A percentile compares a stretch with the other conserved stretches of the same genome.
Conservation (phyloP, 2,329 filamentous ascomycete genomes). For the Paecilomyces variotii region DNA sequence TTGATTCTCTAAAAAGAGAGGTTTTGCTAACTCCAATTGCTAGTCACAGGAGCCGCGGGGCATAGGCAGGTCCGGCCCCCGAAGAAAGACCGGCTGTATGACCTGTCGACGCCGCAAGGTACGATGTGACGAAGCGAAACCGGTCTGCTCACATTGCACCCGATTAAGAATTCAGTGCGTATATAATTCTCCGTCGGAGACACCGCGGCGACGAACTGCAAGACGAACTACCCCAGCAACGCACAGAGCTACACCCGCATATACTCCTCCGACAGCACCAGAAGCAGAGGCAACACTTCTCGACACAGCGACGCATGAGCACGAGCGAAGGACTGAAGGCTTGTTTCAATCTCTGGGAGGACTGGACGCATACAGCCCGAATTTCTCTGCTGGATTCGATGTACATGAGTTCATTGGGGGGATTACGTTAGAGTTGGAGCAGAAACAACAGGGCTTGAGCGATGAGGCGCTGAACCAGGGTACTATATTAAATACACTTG, state of each 20-base stretch:
- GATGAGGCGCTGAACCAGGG: neutral
- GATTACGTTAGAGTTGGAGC: conserved; percentile 26
- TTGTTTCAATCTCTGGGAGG: conserved; percentile 4
- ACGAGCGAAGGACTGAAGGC: conserved; percentile 11
- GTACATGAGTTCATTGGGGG: conserved; percentile 31
- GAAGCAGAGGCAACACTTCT: conserved; percentile 12
- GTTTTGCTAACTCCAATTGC: neutral
- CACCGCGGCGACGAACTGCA: conserved; percentile 3
- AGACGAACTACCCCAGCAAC: neutral
- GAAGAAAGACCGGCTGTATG: conserved; percentile 25
- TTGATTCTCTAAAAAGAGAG: neutral
- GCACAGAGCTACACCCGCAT: neutral
- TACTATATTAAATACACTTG: neutral
- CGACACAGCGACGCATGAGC: conserved; percentile 18
- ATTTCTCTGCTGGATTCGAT: conserved; percentile 19
- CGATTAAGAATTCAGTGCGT: conserved; percentile 22
- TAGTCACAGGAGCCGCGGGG: conserved; percentile 14
- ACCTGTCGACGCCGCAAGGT: conserved; percentile 30
- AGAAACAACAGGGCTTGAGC: conserved; percentile 23
- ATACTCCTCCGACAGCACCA: conserved; percentile 3
- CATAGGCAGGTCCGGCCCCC: conserved; percentile 26
- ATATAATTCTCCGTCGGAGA: conserved; percentile 17
- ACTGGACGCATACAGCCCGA: conserved; percentile 8
- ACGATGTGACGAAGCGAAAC: conserved; percentile 27
- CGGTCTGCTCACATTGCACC: conserved; percentile 26